Evolutionary conservation across 208 protist genomes (phyloP).

Genomic region (Vickermania ingenoplastis): DNA sequence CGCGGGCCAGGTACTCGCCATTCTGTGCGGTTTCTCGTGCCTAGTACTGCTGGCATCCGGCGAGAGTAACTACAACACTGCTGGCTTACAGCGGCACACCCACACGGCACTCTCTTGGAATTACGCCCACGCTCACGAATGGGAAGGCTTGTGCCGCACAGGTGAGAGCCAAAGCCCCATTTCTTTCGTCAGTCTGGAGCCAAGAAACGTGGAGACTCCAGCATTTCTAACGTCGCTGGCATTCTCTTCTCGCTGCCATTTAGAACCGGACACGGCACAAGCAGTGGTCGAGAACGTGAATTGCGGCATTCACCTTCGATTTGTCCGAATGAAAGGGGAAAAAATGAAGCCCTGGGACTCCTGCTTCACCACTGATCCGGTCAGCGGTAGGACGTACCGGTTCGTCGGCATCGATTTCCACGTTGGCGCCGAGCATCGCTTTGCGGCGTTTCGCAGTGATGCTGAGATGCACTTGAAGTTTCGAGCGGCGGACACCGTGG

Average conservation of each 20-base stretch:
- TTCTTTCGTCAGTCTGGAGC: conserved; percentile 48
- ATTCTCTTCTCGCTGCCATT: conserved; percentile 51
- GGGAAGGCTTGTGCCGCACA: conserved; percentile 32
- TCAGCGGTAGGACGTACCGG: conserved; percentile 17
- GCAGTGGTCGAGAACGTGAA: conserved; percentile 49
- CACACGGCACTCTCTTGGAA: conserved; percentile 12
- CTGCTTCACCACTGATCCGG: conserved; percentile 15
- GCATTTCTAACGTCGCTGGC: conserved; percentile 18
- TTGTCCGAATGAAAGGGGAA: conserved; percentile 24
- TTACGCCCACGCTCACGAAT: conserved; percentile 37
- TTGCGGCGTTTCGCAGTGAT: conserved; percentile 36
- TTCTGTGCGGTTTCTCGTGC: too few relatives aligned
- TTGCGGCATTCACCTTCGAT: conserved; percentile 28
- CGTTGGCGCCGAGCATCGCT: conserved; percentile 43
- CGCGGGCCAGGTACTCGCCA: too few relatives aligned
- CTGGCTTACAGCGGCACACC: conserved; percentile 13
- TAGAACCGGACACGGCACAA: conserved; percentile 31
- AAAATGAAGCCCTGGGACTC: conserved; percentile 46
- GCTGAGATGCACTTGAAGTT: conserved; percentile 72
- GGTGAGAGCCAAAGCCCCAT: conserved; percentile 62
- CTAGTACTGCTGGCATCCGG: too few relatives aligned
- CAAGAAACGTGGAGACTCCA: conserved; percentile 24
- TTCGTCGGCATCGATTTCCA: conserved; percentile 64
- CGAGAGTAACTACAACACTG: conserved; percentile 53
- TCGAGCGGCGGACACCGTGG: conserved; percentile 1